Percentiles rank a stretch among this genome's conserved stretches.
These are phyloP conservation scores for Rhodofomes roseus DNA, from an alignment of 1,284 basidiomycete species.

Conservation along the genomic window DNA sequence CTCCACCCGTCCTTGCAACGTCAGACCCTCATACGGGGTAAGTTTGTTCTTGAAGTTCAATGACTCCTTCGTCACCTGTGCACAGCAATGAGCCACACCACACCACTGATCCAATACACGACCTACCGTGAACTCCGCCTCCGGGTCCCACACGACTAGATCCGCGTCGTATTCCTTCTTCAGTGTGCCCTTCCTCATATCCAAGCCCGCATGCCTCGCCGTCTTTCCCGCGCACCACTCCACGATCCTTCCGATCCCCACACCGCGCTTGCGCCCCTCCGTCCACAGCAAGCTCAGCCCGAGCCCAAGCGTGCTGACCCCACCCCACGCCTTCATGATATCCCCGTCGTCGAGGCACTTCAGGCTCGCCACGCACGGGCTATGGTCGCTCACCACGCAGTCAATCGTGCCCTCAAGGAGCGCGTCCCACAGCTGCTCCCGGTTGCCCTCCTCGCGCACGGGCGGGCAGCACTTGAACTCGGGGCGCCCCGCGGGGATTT, in stretches of 20 bases:
- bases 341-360: constrained; percentile 80
- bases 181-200: constrained; percentile 67
- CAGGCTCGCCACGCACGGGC: constrained; percentile 80
- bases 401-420: constrained; percentile 80
- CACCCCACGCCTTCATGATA: constrained; percentile 90
- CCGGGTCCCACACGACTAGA: constrained; percentile 80
- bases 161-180: constrained; percentile 78
- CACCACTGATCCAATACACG: too few relatives aligned
- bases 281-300: constrained; percentile 87
- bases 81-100: neutral
- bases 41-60: constrained; percentile 92
- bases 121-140: constrained; percentile 60
- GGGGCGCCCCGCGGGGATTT: constrained; percentile 67
- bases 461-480: constrained; percentile 97
- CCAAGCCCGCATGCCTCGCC: constrained; percentile 76
- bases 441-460: constrained; percentile 72
- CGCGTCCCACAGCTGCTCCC: constrained; percentile 76
- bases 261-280: constrained; percentile 59
- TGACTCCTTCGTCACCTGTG: constrained; percentile 65
- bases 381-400: constrained; percentile 91
- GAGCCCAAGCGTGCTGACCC: constrained; percentile 84
- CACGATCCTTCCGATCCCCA: constrained; percentile 62
- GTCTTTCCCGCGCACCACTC: constrained; percentile 69
- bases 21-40: constrained; percentile 80
- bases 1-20: constrained; percentile 66